Evolutionary conservation across 202 grass and related monocot species (phyloP).

Genomic region (Panicum virgatum): DNA sequence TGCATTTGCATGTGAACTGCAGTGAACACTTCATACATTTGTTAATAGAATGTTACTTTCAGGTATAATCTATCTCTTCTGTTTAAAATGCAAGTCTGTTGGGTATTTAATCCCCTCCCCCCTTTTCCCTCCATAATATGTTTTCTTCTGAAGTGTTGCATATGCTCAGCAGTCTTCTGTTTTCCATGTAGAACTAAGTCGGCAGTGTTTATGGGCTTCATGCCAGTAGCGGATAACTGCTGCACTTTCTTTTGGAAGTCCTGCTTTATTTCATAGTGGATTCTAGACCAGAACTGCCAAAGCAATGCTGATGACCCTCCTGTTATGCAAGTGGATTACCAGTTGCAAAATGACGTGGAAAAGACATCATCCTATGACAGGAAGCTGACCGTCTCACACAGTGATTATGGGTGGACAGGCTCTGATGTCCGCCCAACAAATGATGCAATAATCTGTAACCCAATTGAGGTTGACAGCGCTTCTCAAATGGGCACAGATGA

Average conservation of each 20-base stretch:
- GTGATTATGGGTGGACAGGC: slow-evolving; percentile 48
- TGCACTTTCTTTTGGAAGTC: slow-evolving; percentile 24
- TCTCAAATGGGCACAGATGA: slow-evolving; percentile 30
- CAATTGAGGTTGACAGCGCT: slow-evolving; percentile 37
- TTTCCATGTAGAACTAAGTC: slow-evolving; percentile 36
- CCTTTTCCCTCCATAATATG: neutral
- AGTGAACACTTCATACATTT: neutral
- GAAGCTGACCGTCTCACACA: slow-evolving; percentile 41
- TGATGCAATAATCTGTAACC: slow-evolving; percentile 25
- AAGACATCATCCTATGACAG: slow-evolving; percentile 52
- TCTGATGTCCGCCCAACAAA: slow-evolving; percentile 36
- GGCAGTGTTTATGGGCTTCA: slow-evolving; percentile 45
- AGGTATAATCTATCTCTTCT: neutral
- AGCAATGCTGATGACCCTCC: slow-evolving; percentile 73
- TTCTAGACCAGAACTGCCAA: slow-evolving; percentile 28
- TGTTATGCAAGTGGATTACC: slow-evolving; percentile 62
- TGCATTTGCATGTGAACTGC: slow-evolving; percentile 17
- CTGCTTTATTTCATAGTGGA: slow-evolving; percentile 23
- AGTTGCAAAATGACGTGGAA: slow-evolving; percentile 49
- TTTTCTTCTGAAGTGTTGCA: slow-evolving; percentile 1
- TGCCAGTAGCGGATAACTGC: slow-evolving; percentile 9
- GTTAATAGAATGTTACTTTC: neutral
- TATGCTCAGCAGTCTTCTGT: neutral
- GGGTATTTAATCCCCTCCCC: neutral
- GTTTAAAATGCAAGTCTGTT: neutral